Evolutionary conservation across 2,329 filamentous ascomycete genomes (phyloP).

Genomic region (Clarireedia monteithiana): DNA sequence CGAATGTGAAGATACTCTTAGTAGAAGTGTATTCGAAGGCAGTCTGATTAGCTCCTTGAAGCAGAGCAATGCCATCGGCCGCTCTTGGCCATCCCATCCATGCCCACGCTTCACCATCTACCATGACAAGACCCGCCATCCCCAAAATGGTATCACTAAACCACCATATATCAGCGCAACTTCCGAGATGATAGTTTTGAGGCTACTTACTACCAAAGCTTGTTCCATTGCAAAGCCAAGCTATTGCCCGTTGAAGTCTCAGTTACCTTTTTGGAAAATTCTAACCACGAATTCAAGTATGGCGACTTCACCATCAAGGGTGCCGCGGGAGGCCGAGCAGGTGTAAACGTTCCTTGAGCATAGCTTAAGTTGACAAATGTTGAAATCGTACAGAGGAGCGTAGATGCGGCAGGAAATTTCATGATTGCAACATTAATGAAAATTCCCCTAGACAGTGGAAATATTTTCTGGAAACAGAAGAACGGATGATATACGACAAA

Average conservation of each 20-base stretch:
- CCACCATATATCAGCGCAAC: background rate
- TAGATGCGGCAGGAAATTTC: background rate
- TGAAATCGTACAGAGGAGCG: background rate
- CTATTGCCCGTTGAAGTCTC: slow-evolving; percentile 50
- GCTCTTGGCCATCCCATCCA: slow-evolving; percentile 57
- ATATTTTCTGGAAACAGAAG: too few relatives aligned
- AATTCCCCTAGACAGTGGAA: too few relatives aligned
- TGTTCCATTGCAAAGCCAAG: slow-evolving; percentile 61
- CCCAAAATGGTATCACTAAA: slow-evolving; percentile 46
- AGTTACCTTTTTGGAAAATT: slow-evolving; percentile 47
- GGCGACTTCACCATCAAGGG: slow-evolving; percentile 69
- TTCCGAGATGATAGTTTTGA: background rate
- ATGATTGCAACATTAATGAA: background rate
- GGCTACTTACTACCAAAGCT: slow-evolving; percentile 55
- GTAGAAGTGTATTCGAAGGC: slow-evolving; percentile 66
- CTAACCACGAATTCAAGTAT: slow-evolving; percentile 65
- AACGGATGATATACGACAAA: too few relatives aligned
- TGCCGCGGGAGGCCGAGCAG: slow-evolving; percentile 57
- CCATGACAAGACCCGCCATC: slow-evolving; percentile 63
- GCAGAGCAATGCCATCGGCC: slow-evolving; percentile 20
- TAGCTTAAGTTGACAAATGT: background rate
- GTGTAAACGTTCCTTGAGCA: slow-evolving; percentile 47
- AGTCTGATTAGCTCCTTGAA: slow-evolving; percentile 47
- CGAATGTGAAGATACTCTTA: slow-evolving; percentile 60
- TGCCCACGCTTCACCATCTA: slow-evolving; percentile 51